Base-by-base conservation (phyloP, 805 yeast genomes). In the Debaryomyces maramus region DNA sequence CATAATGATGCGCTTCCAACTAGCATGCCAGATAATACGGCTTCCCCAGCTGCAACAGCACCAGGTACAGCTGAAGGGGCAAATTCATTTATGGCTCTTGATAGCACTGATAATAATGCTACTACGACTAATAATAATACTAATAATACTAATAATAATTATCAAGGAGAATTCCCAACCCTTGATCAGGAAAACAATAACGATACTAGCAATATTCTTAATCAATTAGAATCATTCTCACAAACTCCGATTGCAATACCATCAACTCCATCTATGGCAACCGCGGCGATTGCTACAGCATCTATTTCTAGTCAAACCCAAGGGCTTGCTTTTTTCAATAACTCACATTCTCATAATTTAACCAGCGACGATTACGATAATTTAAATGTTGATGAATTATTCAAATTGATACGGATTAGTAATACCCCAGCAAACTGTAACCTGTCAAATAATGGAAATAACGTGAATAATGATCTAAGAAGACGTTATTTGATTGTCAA, bases 361-460 rank as follows among this genome's bases (percentile, higher is more conserved):
- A 64, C 64, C 26, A 55, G 58, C 43, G 73, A 69, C 33, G 74
- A 70, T 43, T 67, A 61, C 46, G 73, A 69, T 21, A 63, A 51
- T 37, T 45, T 70, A 10, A 50, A 61, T 19, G 53, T 68, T 15
- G 68, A 60, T 15, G 70, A 68, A 47, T 54, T 68, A 32, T 58
- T 70, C 49, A 66, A 64, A 47, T 50, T 70, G 22, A 54, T 67
- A n/a, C 48, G 63, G 17, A 47, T 54, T 32, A 60, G 55, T 35
- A 39, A 44, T n/a, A 27, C 39, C 13, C 31, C 41, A 20, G 47
- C 42, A 22, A 38, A 41, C 9, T n/a, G 13, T 10, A 24, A 24
- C 11, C n/a, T n/a, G n/a, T n/a, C n/a, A n/a, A 26, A 32, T 20
- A 27, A 27, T 20, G 37, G 24, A 19, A 17, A 33, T 30, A 14